Evolutionary conservation across 345 rosid genomes (phyloP), one percentile per base, ranked within the genome.

Genomic region (Gossypioides kirkii): DNA sequence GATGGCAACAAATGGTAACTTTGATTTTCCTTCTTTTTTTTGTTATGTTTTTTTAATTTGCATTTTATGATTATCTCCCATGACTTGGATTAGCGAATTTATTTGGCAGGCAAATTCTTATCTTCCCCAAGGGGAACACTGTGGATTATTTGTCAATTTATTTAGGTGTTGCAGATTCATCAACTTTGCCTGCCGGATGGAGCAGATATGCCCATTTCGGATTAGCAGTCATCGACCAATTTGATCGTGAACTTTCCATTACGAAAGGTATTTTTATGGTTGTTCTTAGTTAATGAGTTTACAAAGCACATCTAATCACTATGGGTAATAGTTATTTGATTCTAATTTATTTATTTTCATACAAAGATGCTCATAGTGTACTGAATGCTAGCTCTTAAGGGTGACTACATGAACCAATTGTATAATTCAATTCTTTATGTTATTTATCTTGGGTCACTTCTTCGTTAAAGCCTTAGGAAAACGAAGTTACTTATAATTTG

Each of bases 131-230:
- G 75, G 97, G 98, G 74, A 88, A 87, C 87, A 0, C 1, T 76
- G 96, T 82, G 71, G 94, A 88, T 76, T 84, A 88, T 82, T 72
- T 94, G 80, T 91, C 97, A 22, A 82, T 93, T 89, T 94, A 91
- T 77, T 76, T 91, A 77, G 91, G 82, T 80, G 96, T 89, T 79
- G 94, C 96, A 6, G 91, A 90, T 73, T 88, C 94, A 4, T 11
- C 78, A 0, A 75, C 77, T 18, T 77, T 91, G 84, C 58, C 96
- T 1, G 80, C 81, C 42, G 97, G 93, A 50, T 94, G 98, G 98
- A 91, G 90, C 80, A 84, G 92, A 87, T 94, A 75, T 59, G 89
- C 97, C 6, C 90, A 86, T 70, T 91, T 90, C 77, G 85, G 90
- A 79, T 79, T 94, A 73, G 79, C 94, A 69, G 84, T 91, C 53